Conservation (phyloP, 495 filamentous ascomycete species). For the Terfezia boudieri region DNA sequence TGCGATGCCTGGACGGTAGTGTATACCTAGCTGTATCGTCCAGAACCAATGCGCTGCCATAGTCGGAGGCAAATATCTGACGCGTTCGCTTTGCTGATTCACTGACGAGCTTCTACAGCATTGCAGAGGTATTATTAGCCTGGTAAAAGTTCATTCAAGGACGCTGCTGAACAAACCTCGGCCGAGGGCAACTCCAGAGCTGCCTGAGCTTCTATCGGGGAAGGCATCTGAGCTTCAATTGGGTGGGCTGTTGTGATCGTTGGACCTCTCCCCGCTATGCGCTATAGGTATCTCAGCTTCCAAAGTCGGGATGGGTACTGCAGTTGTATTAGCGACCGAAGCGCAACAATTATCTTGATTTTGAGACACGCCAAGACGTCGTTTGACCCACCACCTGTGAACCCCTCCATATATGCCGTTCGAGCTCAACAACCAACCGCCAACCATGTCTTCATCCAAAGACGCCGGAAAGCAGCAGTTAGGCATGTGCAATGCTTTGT, state of each 20-base stretch:
- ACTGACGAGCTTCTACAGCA: conserved; percentile 23
- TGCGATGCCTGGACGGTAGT: neutral
- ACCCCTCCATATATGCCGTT: neutral
- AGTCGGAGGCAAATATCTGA: conserved; percentile 37
- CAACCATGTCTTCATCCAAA: no score
- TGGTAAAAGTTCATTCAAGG: no score
- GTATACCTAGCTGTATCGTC: conserved; percentile 27
- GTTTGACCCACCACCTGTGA: neutral
- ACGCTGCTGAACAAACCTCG: neutral
- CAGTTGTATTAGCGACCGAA: neutral
- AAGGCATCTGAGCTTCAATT: neutral
- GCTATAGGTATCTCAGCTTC: neutral
- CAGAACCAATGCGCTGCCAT: conserved; percentile 20
- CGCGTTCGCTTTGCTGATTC: conserved; percentile 46
- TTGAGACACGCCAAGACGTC: neutral
- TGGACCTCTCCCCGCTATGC: neutral
- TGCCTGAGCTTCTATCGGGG: neutral
- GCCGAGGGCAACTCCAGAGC: neutral
- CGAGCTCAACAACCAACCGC: no score
- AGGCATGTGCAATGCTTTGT: no score
- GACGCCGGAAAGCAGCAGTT: no score
- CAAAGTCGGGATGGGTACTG: neutral
- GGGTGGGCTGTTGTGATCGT: neutral
- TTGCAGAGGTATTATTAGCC: no score
- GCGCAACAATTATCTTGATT: no score